Evolutionary conservation across 257 asterid species (phyloP), one percentile per base, ranked within the genome.

Genomic region (Avicennia marina): DNA sequence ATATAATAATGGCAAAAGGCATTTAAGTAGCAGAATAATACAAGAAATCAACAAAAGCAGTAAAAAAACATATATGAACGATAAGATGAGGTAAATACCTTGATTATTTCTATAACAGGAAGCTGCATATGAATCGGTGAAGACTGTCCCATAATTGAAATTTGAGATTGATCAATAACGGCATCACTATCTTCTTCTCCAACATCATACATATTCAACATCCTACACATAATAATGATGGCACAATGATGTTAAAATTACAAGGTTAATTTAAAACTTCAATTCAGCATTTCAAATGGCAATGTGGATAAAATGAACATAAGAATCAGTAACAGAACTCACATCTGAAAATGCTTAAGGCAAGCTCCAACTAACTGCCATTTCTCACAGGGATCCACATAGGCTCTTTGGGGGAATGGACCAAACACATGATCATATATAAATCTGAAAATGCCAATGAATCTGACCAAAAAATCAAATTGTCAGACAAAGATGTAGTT

Each of bases 391-490:
- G 83, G 94, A 78, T 89, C 94, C 8, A 91, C 78, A 66, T 86
- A 93, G 53, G 98, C 98, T 74, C 98, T 80, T 67, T 89, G 98
- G 0, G 95, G 97, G 71, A 89, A 93, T 64, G 98, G 97, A 57
- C 95, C 85, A 73, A 89, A 93, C 58, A 89, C 95, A 64, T 93
- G 95, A 53, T 93, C 97, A 78, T 79, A 78, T 58, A 93, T 77
- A 73, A 93, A 93, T 69, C 86, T 81, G 87, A 88, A 93, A 71
- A 93, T 93, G 72, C 98, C 97, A 68, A 86, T 78, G 71, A 89
- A 93, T 76, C 98, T 93, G 90, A 67, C 9, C 60, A 50, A 56
- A 22, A 60, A 66, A 62, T 9, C 31, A 58, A 38, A 44, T 55
- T 36, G 45, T 51, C 33, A 55, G 56, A 59, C 53, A 67, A 63